phyloP scores from a whole-genome alignment of 2,329 filamentous ascomycete genomes.

The Aureobasidium sp. region DNA sequence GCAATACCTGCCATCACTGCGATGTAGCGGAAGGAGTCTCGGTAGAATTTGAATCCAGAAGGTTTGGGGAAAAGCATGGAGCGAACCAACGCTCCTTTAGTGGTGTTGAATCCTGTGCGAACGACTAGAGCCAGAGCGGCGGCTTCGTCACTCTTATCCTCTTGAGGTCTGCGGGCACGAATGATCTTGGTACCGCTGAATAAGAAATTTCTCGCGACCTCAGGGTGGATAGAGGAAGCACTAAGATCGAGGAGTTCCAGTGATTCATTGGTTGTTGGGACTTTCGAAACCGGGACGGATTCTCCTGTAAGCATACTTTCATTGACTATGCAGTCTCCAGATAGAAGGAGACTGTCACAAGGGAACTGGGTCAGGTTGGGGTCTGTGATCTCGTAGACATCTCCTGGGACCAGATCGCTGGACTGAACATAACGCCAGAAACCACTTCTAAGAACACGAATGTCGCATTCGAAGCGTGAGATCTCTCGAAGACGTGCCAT shows the following conservation, averaged over 20 bases:
- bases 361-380: conserved; percentile 81
- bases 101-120: conserved; percentile 93
- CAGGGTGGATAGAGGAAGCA: conserved; percentile 72
- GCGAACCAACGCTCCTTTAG: conserved; percentile 87
- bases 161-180: conserved; percentile 77
- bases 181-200: conserved; percentile 96
- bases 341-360: conserved; percentile 82
- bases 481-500: conserved; percentile 88
- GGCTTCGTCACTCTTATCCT: conserved; percentile 76
- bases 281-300: conserved; percentile 92
- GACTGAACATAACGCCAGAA: conserved; percentile 92
- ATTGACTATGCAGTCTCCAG: conserved; percentile 96
- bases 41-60: conserved; percentile 96
- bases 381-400: conserved; percentile 95
- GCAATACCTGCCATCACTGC: conserved; percentile 91
- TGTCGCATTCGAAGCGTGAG: conserved; percentile 89
- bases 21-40: conserved; percentile 95
- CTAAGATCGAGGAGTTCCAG: conserved; percentile 68
- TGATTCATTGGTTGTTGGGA: conserved; percentile 71
- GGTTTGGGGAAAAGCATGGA: conserved; percentile 99
- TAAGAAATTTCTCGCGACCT: conserved; percentile 79
- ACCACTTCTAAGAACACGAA: conserved; percentile 84
- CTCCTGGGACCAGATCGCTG: conserved; percentile 82
- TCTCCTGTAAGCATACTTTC: conserved; percentile 98
- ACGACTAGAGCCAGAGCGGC: conserved; percentile 88